phyloP scores from a whole-genome alignment of 1,139 yeast species.

The Suhomyces bolitotheri region DNA sequence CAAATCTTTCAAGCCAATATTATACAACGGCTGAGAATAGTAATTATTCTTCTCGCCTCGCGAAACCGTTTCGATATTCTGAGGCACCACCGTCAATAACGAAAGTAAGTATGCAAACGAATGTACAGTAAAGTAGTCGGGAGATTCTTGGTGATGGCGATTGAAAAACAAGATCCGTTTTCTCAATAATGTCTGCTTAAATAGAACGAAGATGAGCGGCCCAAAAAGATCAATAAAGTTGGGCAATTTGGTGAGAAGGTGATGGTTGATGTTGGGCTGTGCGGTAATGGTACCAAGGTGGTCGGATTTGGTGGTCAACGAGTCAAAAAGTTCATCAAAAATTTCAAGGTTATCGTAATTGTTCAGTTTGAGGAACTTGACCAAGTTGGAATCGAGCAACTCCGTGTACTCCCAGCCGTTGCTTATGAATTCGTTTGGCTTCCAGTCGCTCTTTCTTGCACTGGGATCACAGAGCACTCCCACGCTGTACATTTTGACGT shows the following conservation, averaged over 20 bases:
- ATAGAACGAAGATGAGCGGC: constrained; percentile 68
- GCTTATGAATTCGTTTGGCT: constrained; percentile 50
- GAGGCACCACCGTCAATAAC: constrained; percentile 40
- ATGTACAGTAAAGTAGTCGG: constrained; percentile 14
- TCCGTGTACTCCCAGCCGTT: constrained; percentile 60
- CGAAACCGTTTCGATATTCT: constrained; percentile 24
- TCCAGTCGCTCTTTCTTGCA: constrained; percentile 36
- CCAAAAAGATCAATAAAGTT: constrained; percentile 58
- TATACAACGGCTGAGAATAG: constrained; percentile 55
- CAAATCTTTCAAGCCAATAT: constrained; percentile 64
- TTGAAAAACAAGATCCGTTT: constrained; percentile 61
- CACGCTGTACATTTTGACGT: constrained; percentile 63
- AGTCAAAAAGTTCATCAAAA: constrained; percentile 24
- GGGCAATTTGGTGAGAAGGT: constrained; percentile 52
- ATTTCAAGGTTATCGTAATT: constrained; percentile 20
- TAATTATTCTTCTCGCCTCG: constrained; percentile 19
- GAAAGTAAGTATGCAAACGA: constrained; percentile 40
- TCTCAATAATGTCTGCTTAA: constrained; percentile 67
- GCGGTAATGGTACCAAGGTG: constrained; percentile 11
- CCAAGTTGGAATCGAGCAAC: constrained; percentile 45
- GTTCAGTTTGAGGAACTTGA: constrained; percentile 32
- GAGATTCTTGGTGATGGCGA: constrained; percentile 8
- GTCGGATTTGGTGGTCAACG: constrained; percentile 7
- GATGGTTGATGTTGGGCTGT: constrained; percentile 31
- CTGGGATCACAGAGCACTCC: constrained; percentile 58